Evolutionary conservation across 2,329 filamentous ascomycete genomes (phyloP).

Genomic region (Colletotrichum cuscutae): DNA sequence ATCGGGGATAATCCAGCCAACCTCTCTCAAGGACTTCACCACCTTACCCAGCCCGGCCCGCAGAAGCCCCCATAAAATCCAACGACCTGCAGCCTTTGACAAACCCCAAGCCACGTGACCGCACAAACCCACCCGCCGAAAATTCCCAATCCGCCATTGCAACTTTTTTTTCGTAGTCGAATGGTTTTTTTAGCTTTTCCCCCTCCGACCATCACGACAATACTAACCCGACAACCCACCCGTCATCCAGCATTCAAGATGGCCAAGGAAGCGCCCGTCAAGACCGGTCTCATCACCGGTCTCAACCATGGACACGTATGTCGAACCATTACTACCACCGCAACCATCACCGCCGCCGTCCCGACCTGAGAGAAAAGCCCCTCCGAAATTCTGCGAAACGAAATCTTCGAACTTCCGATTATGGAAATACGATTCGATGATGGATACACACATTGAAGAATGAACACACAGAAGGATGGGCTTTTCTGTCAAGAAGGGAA

Average conservation of each 20-base stretch:
- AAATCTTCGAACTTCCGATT: background rate
- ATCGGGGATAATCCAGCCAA: background rate
- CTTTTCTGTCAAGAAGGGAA: background rate
- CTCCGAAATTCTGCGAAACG: background rate
- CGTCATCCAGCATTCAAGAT: constrained; percentile 52
- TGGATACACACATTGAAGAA: background rate
- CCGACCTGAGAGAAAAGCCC: constrained; percentile 19
- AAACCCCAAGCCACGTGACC: constrained; percentile 41
- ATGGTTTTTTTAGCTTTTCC: constrained; percentile 5
- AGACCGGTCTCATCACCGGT: constrained; percentile 69
- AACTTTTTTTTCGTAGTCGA: constrained; percentile 13
- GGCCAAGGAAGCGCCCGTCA: constrained; percentile 69
- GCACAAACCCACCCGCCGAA: constrained; percentile 37
- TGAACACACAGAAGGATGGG: background rate
- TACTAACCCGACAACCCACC: constrained; percentile 40
- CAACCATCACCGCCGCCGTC: background rate
- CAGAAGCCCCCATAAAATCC: background rate
- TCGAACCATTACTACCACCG: constrained; percentile 44
- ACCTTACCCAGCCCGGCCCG: too few relatives aligned
- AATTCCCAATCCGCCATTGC: constrained; percentile 10
- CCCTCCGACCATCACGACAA: constrained; percentile 42
- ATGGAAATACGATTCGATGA: background rate
- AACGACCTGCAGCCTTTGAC: constrained; percentile 30
- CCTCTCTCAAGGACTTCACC: background rate
- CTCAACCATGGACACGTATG: constrained; percentile 74